These are phyloP conservation scores for Fusarium paranaense DNA, from an alignment of 2,329 filamentous ascomycete genomes.

Conservation along the genomic window DNA sequence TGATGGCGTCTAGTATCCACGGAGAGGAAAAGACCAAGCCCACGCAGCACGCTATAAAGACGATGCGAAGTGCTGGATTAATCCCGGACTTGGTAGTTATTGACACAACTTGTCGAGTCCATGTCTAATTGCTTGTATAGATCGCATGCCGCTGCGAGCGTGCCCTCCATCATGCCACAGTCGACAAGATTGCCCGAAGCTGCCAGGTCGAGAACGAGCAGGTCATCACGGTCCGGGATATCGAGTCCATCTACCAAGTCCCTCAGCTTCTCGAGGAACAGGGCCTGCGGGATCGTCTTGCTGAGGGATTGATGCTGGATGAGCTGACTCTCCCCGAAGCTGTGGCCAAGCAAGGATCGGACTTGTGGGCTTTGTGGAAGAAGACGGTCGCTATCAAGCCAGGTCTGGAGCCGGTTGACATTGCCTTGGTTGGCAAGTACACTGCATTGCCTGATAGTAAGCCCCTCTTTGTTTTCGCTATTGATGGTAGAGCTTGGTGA, in stretches of 20 bases:
- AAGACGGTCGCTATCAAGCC: constrained; percentile 74
- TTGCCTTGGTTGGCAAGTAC: constrained; percentile 97
- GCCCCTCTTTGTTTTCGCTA: not conserved
- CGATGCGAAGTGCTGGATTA: constrained; percentile 82
- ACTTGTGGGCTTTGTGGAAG: constrained; percentile 83
- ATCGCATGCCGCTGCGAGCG: constrained; percentile 92
- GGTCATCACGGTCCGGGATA: constrained; percentile 89
- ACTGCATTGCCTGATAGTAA: constrained; percentile 50
- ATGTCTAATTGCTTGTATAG: constrained; percentile 52
- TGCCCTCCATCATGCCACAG: constrained; percentile 77
- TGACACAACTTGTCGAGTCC: not conserved
- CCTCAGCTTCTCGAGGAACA: constrained; percentile 89
- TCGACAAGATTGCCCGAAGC: constrained; percentile 87
- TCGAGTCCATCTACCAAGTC: constrained; percentile 92
- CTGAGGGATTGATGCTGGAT: constrained; percentile 74
- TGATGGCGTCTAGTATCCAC: constrained; percentile 37
- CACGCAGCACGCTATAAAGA: constrained; percentile 88
- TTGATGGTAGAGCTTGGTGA: too few species aligned
- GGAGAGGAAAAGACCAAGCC: constrained; percentile 95
- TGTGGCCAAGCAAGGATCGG: constrained; percentile 70
- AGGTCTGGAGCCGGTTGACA: constrained; percentile 74
- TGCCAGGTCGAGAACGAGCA: constrained; percentile 91
- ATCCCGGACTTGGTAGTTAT: constrained; percentile 73
- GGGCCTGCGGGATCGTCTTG: constrained; percentile 74
- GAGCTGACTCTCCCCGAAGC: constrained; percentile 61